Percentiles rank a stretch among this genome's conserved stretches.
These are phyloP conservation scores for Buddleja alternifolia DNA, from an alignment of 257 asterid species.

Conservation along the genomic window DNA sequence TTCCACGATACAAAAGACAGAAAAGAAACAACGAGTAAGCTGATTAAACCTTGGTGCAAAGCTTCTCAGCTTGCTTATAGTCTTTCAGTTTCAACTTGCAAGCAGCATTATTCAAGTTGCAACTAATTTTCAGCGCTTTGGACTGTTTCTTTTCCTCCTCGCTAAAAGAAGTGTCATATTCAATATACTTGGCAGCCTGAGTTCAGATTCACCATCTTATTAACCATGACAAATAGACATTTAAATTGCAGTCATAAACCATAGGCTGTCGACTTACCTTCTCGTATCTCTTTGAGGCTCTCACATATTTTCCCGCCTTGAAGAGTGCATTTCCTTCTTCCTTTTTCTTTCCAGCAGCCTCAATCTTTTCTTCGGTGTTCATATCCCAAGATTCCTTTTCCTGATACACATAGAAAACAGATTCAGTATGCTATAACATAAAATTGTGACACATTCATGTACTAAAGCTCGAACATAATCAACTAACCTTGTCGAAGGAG, in stretches of 20 bases:
- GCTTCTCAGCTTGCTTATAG: conserved; percentile 43
- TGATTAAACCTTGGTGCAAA: conserved; percentile 41
- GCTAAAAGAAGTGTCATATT: conserved; percentile 38
- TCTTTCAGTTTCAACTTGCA: conserved; percentile 47
- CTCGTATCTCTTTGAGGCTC: conserved; percentile 54
- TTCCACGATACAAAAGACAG: not conserved
- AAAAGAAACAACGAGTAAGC: not conserved
- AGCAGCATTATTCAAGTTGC: conserved; percentile 49
- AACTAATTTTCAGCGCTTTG: conserved; percentile 38
- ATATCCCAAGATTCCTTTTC: conserved; percentile 57
- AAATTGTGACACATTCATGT: not conserved
- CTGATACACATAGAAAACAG: conserved; percentile 14
- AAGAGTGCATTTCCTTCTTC: conserved; percentile 48
- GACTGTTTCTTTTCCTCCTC: conserved; percentile 46
- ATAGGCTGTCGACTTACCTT: conserved; percentile 26
- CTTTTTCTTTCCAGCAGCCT: conserved; percentile 46
- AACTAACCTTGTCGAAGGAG: conserved; percentile 48
- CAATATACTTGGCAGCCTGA: conserved; percentile 54
- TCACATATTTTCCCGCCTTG: conserved; percentile 46
- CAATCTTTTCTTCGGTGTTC: conserved; percentile 46
- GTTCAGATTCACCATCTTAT: not conserved
- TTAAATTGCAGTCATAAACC: not conserved
- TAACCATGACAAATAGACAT: not conserved
- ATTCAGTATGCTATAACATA: too few species aligned
- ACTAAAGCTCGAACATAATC: not conserved